phyloP scores from a whole-genome alignment of 2,329 filamentous ascomycete genomes.

The Parafenestella ontariensis region DNA sequence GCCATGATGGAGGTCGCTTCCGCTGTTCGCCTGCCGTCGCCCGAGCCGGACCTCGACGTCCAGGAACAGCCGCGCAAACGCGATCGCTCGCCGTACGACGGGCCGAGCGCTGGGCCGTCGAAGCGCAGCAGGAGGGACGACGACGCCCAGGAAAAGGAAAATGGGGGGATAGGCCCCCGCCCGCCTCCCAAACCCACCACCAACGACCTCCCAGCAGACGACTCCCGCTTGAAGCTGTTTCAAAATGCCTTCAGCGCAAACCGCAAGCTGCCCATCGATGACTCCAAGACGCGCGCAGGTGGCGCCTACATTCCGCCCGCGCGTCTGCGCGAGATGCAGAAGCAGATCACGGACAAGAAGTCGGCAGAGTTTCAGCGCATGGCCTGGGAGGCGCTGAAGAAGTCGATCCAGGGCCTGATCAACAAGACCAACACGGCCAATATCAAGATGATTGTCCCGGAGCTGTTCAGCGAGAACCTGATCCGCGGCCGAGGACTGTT shows the following conservation, averaged over 20 bases:
- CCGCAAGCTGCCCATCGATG: conserved; percentile 92
- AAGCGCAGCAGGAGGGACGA: conserved; percentile 46
- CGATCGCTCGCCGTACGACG: conserved; percentile 60
- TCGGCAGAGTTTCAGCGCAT: conserved; percentile 98
- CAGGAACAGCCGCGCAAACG: conserved; percentile 58
- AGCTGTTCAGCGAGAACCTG: conserved; percentile 94
- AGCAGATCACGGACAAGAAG: conserved; percentile 94
- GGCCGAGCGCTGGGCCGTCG: conserved; percentile 35
- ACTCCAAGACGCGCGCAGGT: conserved; percentile 86
- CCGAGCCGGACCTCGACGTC: conserved; percentile 56
- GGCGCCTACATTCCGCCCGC: conserved; percentile 97
- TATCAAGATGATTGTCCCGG: conserved; percentile 96
- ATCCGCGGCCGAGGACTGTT: conserved; percentile 90
- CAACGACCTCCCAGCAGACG: conserved; percentile 37
- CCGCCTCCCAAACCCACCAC: conserved; percentile 19
- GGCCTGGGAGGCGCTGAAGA: conserved; percentile 98
- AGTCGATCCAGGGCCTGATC: conserved; percentile 97
- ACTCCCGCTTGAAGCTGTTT: conserved; percentile 46
- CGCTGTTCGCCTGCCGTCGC: conserved; percentile 66
- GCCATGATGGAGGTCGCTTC: conserved; percentile 47
- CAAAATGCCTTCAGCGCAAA: conserved; percentile 45
- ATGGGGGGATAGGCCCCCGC: conserved; percentile 79
- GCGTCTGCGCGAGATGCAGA: conserved; percentile 86
- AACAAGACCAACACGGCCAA: conserved; percentile 99
- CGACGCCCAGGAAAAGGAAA: conserved; percentile 66